Percentiles rank a stretch among this genome's conserved stretches.
These are phyloP conservation scores for Davidsoniella virescens DNA, from an alignment of 2,329 filamentous ascomycete genomes.

Conservation along the genomic window DNA sequence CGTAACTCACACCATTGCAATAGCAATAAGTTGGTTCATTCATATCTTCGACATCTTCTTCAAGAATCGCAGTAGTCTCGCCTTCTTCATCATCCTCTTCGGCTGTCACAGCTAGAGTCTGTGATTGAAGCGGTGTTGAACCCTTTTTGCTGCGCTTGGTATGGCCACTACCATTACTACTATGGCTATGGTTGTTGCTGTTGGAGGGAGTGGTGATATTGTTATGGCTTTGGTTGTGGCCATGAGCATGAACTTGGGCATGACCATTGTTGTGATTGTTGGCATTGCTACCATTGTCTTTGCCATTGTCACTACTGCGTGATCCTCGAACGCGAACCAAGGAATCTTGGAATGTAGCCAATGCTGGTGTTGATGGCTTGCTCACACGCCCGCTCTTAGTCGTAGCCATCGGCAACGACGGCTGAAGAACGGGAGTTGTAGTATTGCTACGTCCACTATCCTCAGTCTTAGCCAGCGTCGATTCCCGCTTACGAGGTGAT, in stretches of 20 bases:
- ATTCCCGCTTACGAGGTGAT: slow-evolving; percentile 11
- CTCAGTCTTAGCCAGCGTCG: slow-evolving; percentile 1
- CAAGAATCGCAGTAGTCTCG: slow-evolving; percentile 16
- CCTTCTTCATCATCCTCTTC: slow-evolving; percentile 1
- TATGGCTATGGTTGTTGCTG: background rate
- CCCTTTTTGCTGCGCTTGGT: slow-evolving; percentile 12
- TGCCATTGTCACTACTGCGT: slow-evolving; percentile 24
- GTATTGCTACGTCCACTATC: slow-evolving; percentile 15
- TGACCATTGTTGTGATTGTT: too few relatives aligned
- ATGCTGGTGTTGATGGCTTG: slow-evolving; percentile 48
- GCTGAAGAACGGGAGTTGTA: slow-evolving; percentile 27
- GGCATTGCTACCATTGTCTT: background rate
- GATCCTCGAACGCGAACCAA: slow-evolving; percentile 33
- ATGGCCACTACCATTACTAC: background rate
- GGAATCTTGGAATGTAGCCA: slow-evolving; percentile 42
- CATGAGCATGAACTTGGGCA: too few relatives aligned
- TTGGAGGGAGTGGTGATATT: background rate
- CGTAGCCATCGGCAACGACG: slow-evolving; percentile 31
- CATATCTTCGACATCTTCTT: slow-evolving; percentile 45
- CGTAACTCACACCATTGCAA: slow-evolving; percentile 65
- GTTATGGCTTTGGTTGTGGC: too few relatives aligned
- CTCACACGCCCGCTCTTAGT: slow-evolving; percentile 51
- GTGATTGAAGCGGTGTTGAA: slow-evolving; percentile 1
- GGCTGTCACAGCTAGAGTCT: background rate
- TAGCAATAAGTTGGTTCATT: slow-evolving; percentile 66